A percentile compares a stretch with the other conserved stretches of the same genome.
Conservation (phyloP, 2,329 filamentous ascomycete species). For the Hymenoscyphus fructigenus region DNA sequence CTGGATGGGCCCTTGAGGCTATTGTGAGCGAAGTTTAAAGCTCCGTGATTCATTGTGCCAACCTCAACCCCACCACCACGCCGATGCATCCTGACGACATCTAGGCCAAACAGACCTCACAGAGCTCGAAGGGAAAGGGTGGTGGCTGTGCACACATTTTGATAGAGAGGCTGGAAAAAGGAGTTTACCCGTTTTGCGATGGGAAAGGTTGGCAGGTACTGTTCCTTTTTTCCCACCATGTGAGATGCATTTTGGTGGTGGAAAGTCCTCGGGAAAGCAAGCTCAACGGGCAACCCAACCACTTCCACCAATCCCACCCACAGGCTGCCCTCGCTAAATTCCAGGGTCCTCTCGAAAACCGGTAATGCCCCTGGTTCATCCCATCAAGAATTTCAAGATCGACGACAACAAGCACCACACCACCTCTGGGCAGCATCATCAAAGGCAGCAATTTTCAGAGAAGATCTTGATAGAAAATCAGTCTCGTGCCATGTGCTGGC, state of each 20-base stretch:
- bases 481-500: not conserved
- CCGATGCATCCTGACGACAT: constrained; percentile 25
- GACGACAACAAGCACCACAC: not conserved
- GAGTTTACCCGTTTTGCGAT: constrained; percentile 5
- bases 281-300: not conserved
- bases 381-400: not conserved
- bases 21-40: constrained; percentile 6
- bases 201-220: constrained; percentile 6
- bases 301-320: constrained; percentile 1
- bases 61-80: constrained; percentile 10
- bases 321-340: not conserved
- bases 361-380: not conserved
- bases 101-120: constrained; percentile 14
- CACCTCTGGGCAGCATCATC: not conserved
- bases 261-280: constrained; percentile 1
- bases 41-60: constrained; percentile 14
- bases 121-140: not conserved
- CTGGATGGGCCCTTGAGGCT: not conserved
- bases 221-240: not conserved
- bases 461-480: not conserved
- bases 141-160: constrained; percentile 14
- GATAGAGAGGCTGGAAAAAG: not conserved
- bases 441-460: not conserved
- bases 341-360: not conserved
- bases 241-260: not conserved